Conservation (phyloP, 371 early-diverging fungal species). For the Cokeromyces recurvatus region DNA sequence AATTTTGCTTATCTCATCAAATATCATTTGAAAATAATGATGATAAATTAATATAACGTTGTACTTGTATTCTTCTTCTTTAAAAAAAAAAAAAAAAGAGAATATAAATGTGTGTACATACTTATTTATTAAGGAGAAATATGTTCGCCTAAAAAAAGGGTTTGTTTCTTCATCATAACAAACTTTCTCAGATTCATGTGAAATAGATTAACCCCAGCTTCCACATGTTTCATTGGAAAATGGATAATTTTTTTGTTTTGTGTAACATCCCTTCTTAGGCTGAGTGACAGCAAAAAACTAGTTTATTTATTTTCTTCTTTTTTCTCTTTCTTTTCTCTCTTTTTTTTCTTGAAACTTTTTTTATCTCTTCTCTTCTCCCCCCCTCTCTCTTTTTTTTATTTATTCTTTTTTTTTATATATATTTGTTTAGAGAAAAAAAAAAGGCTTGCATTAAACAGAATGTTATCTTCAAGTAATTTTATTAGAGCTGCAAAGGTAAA, state of each 20-base stretch:
- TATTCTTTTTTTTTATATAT: conserved; percentile 4
- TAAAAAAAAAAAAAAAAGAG: no score
- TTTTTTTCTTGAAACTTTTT: conserved; percentile 2
- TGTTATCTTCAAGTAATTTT: conserved; percentile 30
- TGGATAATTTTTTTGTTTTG: conserved; percentile 12
- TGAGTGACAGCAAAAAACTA: conserved; percentile 56
- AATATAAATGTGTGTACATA: no score
- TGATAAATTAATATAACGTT: no score
- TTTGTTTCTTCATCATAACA: no score
- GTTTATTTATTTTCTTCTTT: background rate
- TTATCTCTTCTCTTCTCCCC: conserved; percentile 5
- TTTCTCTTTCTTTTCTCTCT: background rate
- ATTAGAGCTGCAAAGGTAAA: conserved; percentile 29
- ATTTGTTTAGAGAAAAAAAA: no score
- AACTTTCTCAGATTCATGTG: conserved; percentile 22
- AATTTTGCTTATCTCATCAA: no score
- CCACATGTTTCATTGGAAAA: conserved; percentile 20
- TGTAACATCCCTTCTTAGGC: conserved; percentile 41
- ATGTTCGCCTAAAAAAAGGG: background rate
- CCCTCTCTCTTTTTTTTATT: conserved; percentile 17
- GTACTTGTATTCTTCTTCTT: no score
- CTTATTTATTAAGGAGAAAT: background rate
- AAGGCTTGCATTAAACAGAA: conserved; percentile 16
- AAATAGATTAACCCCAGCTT: conserved; percentile 13
- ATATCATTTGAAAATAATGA: no score